Evolutionary conservation across 2,329 filamentous ascomycete species (phyloP), one percentile per base, ranked within the genome.

Genomic region (Seiridium unicorne): DNA sequence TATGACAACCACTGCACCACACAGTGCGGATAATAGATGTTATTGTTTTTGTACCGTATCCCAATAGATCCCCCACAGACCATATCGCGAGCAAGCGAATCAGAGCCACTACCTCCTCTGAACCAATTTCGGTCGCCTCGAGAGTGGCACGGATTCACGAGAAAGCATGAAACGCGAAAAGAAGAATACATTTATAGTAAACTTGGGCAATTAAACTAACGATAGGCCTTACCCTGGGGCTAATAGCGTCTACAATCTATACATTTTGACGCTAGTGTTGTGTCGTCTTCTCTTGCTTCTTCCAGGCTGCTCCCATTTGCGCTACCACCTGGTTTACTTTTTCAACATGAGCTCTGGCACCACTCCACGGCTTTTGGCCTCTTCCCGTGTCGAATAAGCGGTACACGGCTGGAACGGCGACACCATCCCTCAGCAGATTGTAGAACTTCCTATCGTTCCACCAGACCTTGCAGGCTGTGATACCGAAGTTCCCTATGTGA

Each of bases 381-480:
- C 44, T n/a, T 0, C 32, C 7, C 42, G 42, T 55, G 32, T 57
- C 44, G 26, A 57, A 57, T 5, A 57, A 38, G 32, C 55, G 55
- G 13, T 57, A 57, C 11, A 57, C 44, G 18, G 40, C 40, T 8
- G 55, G 55, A 10, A 35, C 32, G 26, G 26, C 38, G 26, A 47
- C 32, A 10, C 55, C 55, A 34, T 57, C 55, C 55, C 36, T 57
- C 42, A 57, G 55, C 40, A 57, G 34, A 6, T 48, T 48, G 26
- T 57, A 57, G 13, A 57, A 57, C 5, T 18, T 18, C 8, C 55
- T 26, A 26, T 57, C 55, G 18, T 18, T 35, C 55, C 55, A 57
- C 55, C 55, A 57, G 4, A 57, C 42, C 31, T 36, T 36, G n/a
- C 55, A 57, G n/a, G 55, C 55, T 3, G 40, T 42, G 6, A 36